These are phyloP conservation scores for Amborella trichopoda DNA, from an alignment of 164 flowering plant genomes.

Conservation along the genomic window DNA sequence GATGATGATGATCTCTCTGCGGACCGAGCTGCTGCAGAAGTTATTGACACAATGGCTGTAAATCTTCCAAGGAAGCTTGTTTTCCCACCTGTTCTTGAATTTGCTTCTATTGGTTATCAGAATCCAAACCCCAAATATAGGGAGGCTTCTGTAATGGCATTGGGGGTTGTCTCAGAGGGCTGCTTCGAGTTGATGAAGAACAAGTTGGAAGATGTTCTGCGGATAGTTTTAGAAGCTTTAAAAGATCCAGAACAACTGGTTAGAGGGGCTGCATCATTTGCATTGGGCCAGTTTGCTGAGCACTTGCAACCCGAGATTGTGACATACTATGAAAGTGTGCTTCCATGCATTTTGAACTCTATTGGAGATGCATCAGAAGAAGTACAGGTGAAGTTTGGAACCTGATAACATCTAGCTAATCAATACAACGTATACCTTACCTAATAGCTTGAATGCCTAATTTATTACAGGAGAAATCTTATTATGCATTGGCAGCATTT, in stretches of 20 bases:
- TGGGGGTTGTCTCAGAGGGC: conserved; percentile 91
- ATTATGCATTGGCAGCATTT: conserved; percentile 96
- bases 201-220: conserved; percentile 68
- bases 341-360: conserved; percentile 76
- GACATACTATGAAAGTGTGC: conserved; percentile 75
- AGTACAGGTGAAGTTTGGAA: conserved; percentile 51
- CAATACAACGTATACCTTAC: background rate
- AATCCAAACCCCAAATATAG: conserved; percentile 64
- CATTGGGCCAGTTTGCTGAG: conserved; percentile 94
- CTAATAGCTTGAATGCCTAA: background rate
- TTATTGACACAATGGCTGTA: conserved; percentile 85
- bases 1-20: conserved; percentile 79
- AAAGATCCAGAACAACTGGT: conserved; percentile 91
- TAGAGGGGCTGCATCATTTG: conserved; percentile 96
- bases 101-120: conserved; percentile 70
- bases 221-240: conserved; percentile 62
- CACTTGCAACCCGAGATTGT: conserved; percentile 88
- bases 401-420: background rate
- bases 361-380: conserved; percentile 82
- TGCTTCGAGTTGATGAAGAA: conserved; percentile 72
- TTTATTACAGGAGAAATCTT: conserved; percentile 77
- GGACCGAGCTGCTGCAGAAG: conserved; percentile 97
- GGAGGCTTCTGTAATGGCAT: conserved; percentile 83
- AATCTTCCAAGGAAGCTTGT: conserved; percentile 72
- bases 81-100: conserved; percentile 73